A percentile compares a stretch with the other conserved stretches of the same genome.
phyloP scores from a whole-genome alignment of 2,329 filamentous ascomycete species.

The Amauroascus verrucosus region DNA sequence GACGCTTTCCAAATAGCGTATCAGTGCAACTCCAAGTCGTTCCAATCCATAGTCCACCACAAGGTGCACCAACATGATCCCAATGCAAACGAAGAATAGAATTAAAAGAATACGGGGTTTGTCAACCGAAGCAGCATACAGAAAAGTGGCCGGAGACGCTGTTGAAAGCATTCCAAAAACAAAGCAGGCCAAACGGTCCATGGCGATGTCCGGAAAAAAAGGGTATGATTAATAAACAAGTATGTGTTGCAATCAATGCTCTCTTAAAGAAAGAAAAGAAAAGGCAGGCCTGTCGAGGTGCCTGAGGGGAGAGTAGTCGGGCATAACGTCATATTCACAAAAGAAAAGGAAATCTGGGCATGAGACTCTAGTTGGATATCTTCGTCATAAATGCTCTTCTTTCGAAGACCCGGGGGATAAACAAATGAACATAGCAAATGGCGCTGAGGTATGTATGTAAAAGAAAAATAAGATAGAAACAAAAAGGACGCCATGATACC shows the following conservation, averaged over 20 bases:
- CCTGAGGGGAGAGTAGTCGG: constrained; percentile 14
- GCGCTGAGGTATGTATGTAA: not conserved
- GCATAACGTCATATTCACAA: constrained; percentile 13
- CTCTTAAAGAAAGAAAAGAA: constrained; percentile 10
- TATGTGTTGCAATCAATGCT: constrained; percentile 6
- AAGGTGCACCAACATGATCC: not conserved
- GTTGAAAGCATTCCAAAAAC: constrained; percentile 6
- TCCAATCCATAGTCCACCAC: not conserved
- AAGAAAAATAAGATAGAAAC: not conserved
- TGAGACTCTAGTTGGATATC: constrained; percentile 4
- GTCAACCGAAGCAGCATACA: not conserved
- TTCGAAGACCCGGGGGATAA: not conserved
- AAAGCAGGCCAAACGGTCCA: constrained; percentile 7
- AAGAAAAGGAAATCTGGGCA: constrained; percentile 10
- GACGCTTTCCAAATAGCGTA: not conserved
- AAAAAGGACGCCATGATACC: constrained; percentile 2
- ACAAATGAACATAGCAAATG: not conserved
- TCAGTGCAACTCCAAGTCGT: not conserved
- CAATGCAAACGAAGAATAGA: constrained; percentile 5
- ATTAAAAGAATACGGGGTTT: not conserved
- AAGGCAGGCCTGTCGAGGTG: constrained; percentile 11
- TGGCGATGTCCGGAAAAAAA: constrained; percentile 6
- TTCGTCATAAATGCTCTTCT: not conserved
- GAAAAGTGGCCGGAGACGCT: constrained; percentile 10
- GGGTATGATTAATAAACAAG: not conserved